phyloP scores from a whole-genome alignment of 2,329 filamentous ascomycete genomes.

The Neonectria neomacrospora region DNA sequence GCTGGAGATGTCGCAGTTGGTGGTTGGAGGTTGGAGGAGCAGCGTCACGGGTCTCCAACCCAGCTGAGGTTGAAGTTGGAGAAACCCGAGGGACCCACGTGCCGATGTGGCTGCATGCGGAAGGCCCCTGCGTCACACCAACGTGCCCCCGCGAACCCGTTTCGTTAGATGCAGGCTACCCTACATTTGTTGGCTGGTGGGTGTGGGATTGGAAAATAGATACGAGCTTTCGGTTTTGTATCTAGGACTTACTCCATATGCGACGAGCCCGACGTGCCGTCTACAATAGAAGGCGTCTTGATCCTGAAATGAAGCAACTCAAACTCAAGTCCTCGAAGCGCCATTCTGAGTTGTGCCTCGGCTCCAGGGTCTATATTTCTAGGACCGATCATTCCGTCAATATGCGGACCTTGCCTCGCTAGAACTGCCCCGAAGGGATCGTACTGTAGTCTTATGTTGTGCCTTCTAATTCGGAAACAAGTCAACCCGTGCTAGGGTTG shows the following conservation, averaged over 20 bases:
- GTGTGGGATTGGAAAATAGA: neutral
- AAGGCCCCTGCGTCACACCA: constrained; percentile 8
- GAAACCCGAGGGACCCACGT: constrained; percentile 25
- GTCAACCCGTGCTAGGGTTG: neutral
- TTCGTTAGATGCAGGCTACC: constrained; percentile 4
- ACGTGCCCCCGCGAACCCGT: neutral
- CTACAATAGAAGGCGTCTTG: too few species aligned
- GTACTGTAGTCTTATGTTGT: neutral
- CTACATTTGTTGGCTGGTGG: constrained; percentile 7
- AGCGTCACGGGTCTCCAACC: neutral
- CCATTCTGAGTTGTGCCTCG: too few species aligned
- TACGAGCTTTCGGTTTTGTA: too few species aligned
- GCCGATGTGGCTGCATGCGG: constrained; percentile 24
- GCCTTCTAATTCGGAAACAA: neutral
- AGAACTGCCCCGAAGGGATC: too few species aligned
- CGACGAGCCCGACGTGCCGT: too few species aligned
- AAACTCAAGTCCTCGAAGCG: too few species aligned
- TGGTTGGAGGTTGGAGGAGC: neutral
- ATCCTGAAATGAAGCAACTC: too few species aligned
- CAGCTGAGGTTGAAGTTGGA: constrained; percentile 1
- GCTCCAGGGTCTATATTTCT: too few species aligned
- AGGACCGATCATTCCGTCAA: too few species aligned
- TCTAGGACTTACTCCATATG: too few species aligned
- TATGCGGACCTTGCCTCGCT: too few species aligned
- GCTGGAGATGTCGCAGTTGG: constrained; percentile 10